Evolutionary conservation across 116 monocot species (phyloP), one percentile per base, ranked within the genome.

Genomic region (Phalaenopsis hybrid): DNA sequence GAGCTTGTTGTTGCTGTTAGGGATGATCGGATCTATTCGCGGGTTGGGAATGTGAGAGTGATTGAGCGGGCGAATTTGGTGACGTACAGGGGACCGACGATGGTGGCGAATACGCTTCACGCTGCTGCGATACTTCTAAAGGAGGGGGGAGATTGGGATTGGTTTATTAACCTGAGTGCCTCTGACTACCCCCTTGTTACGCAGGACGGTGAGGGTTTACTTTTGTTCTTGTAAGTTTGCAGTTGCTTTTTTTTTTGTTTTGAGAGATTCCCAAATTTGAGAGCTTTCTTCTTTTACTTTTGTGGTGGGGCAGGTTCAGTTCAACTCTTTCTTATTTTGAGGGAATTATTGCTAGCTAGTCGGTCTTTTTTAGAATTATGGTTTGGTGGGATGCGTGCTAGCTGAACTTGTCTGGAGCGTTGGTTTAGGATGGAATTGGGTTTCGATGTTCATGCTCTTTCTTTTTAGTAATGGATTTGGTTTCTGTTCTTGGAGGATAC

Each of bases 61-160:
- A 57, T 89, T 34, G 55, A 78, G 59, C 86, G 83, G 33, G 89
- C 89, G 23, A 86, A 89, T 28, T 83, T 89, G 48, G 86, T 89
- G 45, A 89, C 89, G n/a, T 89, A 89, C 69, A 65, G 89, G 70
- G 89, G 89, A 0, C 86, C 89, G 4, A 89, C 89, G 21, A 89
- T 89, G 89, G 89, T 89, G 58, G 81, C 89, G 7, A 89, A 86
- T 72, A 89, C 89, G 23, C 89, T 89, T 69, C 89, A 89, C 77
- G 89, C 89, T 6, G 89, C 89, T 6, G 84, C 89, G 16, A 82
- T 89, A 44, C 76, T 89, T 67, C 80, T 89, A 21, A 86, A 82
- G 75, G 86, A 89, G 44, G 83, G 69, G 28, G 89, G 86, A 41
- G 84, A 89, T n/a, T 88, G 88, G 88, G 88, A 88, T 46, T 88